Evolutionary conservation across 1,284 basidiomycete genomes (phyloP).

Genomic region (Cryptococcus sp.): DNA sequence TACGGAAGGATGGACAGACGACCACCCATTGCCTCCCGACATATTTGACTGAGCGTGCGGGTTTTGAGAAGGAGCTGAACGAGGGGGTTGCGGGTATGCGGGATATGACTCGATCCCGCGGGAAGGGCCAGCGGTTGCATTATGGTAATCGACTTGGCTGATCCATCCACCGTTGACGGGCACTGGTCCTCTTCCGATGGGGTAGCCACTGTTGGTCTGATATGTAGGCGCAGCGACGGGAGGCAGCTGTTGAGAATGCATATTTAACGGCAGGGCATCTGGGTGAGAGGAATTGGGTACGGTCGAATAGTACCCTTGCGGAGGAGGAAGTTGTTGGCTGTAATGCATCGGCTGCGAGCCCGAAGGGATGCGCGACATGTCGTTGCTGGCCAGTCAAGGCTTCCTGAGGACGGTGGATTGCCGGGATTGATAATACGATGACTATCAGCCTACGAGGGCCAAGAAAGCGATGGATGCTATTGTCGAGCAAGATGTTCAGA

Average conservation of each 20-base stretch:
- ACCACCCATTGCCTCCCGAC: constrained; percentile 10
- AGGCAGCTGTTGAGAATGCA: constrained; percentile 1
- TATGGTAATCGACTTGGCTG: constrained; percentile 1
- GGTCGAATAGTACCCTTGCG: neutral
- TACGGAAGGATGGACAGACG: constrained; percentile 16
- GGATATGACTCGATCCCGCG: constrained; percentile 12
- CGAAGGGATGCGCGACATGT: constrained; percentile 22
- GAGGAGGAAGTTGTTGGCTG: constrained; percentile 1
- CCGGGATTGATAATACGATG: too few species aligned
- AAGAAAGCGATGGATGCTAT: too few species aligned
- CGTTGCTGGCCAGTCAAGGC: neutral
- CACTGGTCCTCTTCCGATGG: neutral
- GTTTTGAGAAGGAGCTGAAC: constrained; percentile 14
- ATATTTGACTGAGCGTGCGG: constrained; percentile 1
- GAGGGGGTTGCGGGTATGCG: constrained; percentile 16
- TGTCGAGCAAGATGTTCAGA: too few species aligned
- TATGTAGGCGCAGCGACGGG: neutral
- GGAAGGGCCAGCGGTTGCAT: constrained; percentile 18
- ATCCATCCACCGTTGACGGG: too few species aligned
- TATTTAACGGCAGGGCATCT: too few species aligned
- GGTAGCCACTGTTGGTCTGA: neutral
- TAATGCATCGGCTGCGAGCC: constrained; percentile 11
- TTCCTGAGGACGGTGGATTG: too few species aligned
- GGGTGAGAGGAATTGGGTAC: too few species aligned
- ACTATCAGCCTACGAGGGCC: too few species aligned